Evolutionary conservation across 805 yeast species (phyloP).

Genomic region (Jamesozyma rosinii): DNA sequence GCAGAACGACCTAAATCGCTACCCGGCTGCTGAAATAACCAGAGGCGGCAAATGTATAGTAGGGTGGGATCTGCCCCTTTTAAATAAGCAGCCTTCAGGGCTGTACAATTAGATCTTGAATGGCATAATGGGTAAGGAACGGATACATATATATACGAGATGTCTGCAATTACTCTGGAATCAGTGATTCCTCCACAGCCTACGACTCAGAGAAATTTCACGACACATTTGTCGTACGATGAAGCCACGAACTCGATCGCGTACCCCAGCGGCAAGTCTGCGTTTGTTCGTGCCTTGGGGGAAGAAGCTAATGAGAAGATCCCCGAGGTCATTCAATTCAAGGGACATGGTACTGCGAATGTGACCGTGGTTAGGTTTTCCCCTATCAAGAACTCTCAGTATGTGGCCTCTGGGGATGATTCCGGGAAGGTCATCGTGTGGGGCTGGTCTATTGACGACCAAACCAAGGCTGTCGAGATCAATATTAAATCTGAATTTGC

Average conservation of each 20-base stretch:
- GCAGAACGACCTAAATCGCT: no score
- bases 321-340: conserved; percentile 46
- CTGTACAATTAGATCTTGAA: no score
- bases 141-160: conserved; percentile 1
- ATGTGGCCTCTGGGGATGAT: conserved; percentile 86
- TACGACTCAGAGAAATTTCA: conserved; percentile 58
- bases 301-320: conserved; percentile 35
- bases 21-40: no score
- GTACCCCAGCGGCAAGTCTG: conserved; percentile 74
- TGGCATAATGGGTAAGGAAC: no score
- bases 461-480: conserved; percentile 37
- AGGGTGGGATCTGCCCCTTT: no score
- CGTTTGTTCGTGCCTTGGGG: conserved; percentile 58
- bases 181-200: conserved; percentile 69
- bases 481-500: conserved; percentile 70
- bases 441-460: conserved; percentile 50
- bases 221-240: conserved; percentile 68
- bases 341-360: conserved; percentile 50
- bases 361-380: conserved; percentile 82
- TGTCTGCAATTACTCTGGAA: conserved; percentile 21
- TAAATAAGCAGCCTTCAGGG: no score
- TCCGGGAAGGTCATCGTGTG: conserved; percentile 84
- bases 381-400: conserved; percentile 66
- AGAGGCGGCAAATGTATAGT: no score
- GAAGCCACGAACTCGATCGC: conserved; percentile 57